Evolutionary conservation across 768 basidiomycete species (phyloP), one percentile per base, ranked within the genome.

Genomic region (Saitozyma sp.): DNA sequence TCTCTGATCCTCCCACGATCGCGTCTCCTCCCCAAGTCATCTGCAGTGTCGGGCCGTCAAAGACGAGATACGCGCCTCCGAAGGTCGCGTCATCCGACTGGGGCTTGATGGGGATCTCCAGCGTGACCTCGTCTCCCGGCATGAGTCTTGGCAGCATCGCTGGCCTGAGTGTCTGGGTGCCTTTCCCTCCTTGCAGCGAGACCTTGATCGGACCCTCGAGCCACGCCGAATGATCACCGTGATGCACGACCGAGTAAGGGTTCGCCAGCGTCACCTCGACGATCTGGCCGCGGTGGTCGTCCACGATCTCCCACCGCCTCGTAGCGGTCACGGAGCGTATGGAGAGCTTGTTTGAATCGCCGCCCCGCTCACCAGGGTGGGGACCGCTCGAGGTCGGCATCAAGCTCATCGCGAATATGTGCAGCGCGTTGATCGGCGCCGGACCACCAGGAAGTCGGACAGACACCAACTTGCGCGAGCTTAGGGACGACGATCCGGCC

Each of bases 61-160:
- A 37, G 9, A 14, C 58, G 9, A 50, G 46, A n/a, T 50, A 14
- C 29, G 46, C 58, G 14, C 38, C 19, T 11, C 17, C 20, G 20
- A 50, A 50, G 41, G 46, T 9, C 14, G 58, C 48, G 29, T 43
- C 16, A 7, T 2, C 20, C 13, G 19, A 14, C 3, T 50, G 3
- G 1, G 58, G 49, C 11, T 10, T 50, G 37, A 59, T 48, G 42
- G 50, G 41, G 9, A 59, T 48, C 48, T 59, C 48, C 29, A 59
- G 3, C n/a, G 29, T 59, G 9, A 19, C 37, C 39, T 51, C 17
- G 40, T 59, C 58, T n/a, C 58, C 58, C n/a, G 58, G 58, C 50
- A 59, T 59, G 37, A 59, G 37, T 16, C 58, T 16, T 11, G 19
- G 10, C 29, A 59, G 16, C 2, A 20, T 20, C n/a, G 17, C 58